Base-by-base conservation (phyloP, 495 filamentous ascomycete species). In the Hypoxylon fragiforme region DNA sequence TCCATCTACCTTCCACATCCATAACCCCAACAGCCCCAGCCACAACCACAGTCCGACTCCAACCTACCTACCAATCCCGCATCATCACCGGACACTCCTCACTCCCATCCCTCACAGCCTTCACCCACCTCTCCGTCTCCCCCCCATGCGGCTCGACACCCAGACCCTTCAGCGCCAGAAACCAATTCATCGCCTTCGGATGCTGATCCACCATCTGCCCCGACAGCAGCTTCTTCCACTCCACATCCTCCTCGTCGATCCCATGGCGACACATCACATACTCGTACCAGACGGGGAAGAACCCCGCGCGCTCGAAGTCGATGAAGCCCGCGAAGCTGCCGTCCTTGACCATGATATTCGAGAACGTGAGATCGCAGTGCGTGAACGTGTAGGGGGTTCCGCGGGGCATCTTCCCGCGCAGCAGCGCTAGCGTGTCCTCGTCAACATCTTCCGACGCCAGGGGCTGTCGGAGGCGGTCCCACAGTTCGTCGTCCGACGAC, bases 261-360 rank as follows among this genome's bases (percentile, higher is more conserved):
- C 24, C 41, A 14, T 5, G 32, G n/a, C 41, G 6, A 19, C 41
- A 32, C 13, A 2, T 1, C 4, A 32, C 15, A 12, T 32, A 44
- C 12, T 44, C 41, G 26, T 31, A 32, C 41, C 41, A 44, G 12
- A 44, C 28, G 2, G 41, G 41, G n/a, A 44, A 19, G 26, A 44
- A 44, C 11, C 41, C 41, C 1, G 41, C 16, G 14, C 24, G n/a
- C 14, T 44, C 24, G 13, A 44, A 44, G 41, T 32, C 41, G 41
- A 44, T 31, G 15, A 44, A 44, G 3, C 41, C 41, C 13, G 41
- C n/a, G 28, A 44, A 44, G 15, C 32, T 44, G 14, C 26, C 22
- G 15, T 44, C 41, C 26, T 44, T 44, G 26, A 44, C 41, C 9
- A 44, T 44, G 24, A 44, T 32, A 13, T 44, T 44, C 7, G 24